Conservation (phyloP, 352 stramenopile species). For the Globisporangium uncinulatum region DNA sequence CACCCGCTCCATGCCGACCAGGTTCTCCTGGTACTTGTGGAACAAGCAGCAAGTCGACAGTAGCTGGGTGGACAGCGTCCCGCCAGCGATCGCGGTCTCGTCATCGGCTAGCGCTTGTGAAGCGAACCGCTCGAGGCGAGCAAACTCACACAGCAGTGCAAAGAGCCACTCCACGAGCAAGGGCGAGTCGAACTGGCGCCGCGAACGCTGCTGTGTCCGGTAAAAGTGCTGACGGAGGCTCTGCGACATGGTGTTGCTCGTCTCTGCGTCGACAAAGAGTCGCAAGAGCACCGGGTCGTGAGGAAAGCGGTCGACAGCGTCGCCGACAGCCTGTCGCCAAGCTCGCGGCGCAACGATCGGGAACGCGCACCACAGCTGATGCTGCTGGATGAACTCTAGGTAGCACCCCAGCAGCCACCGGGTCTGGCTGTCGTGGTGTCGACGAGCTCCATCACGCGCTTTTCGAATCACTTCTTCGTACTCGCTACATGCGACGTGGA, state of each 20-base stretch:
- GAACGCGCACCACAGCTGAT: conserved; percentile 25
- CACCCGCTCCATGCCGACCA: conserved; percentile 43
- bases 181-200: conserved; percentile 59
- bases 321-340: conserved; percentile 39
- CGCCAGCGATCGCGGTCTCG: not conserved
- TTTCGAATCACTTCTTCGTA: conserved; percentile 24
- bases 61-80: not conserved
- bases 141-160: conserved; percentile 58
- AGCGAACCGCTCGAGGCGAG: conserved; percentile 33
- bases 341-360: conserved; percentile 40
- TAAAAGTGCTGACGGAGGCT: conserved; percentile 60
- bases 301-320: conserved; percentile 34
- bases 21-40: conserved; percentile 63
- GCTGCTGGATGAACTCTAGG: conserved; percentile 58
- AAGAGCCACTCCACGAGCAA: conserved; percentile 71
- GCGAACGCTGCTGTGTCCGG: conserved; percentile 30
- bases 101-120: not conserved
- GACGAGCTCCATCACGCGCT: not conserved
- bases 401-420: conserved; percentile 34
- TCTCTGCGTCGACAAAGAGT: conserved; percentile 71
- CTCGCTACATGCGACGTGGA: conserved; percentile 41
- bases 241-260: conserved; percentile 65
- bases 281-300: conserved; percentile 48
- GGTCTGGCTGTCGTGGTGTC: conserved; percentile 8
- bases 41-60: conserved; percentile 47